These are phyloP conservation scores for Solanum stenotomum DNA, from an alignment of 257 asterid genomes.

Conservation along the genomic window DNA sequence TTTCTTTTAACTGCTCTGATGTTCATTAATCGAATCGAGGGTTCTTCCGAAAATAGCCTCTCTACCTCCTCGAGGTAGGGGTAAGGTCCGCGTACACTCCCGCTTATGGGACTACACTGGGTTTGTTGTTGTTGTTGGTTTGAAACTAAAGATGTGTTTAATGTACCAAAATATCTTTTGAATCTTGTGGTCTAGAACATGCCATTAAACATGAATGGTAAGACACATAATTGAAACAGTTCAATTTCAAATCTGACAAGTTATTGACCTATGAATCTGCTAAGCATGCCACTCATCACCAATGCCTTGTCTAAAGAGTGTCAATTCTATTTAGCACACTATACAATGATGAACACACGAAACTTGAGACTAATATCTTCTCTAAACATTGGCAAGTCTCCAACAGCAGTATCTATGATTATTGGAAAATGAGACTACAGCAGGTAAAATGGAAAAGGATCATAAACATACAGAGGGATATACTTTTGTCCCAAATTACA, in stretches of 20 bases:
- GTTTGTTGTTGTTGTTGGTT: background rate
- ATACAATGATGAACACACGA: background rate
- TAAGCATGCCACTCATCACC: background rate
- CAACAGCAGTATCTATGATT: background rate
- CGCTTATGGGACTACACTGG: background rate
- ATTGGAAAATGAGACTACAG: background rate
- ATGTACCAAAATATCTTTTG: background rate
- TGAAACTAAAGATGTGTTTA: background rate
- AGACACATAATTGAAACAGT: background rate
- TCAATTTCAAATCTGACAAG: background rate
- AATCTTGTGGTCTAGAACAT: background rate
- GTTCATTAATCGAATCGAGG: background rate
- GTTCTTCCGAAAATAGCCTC: background rate
- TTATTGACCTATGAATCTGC: background rate
- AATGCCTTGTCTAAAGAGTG: background rate
- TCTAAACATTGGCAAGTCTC: background rate
- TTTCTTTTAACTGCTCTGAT: background rate
- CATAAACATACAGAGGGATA: background rate
- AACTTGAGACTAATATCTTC: background rate
- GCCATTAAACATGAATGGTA: background rate
- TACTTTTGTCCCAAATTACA: background rate
- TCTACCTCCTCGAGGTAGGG: background rate
- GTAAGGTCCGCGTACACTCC: background rate
- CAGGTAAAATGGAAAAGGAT: background rate
- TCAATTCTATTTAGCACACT: background rate